A percentile compares a stretch with the other conserved stretches of the same genome.
These are phyloP conservation scores for Aspergillus spinulosporus DNA, from an alignment of 2,329 filamentous ascomycete genomes.

Conservation along the genomic window DNA sequence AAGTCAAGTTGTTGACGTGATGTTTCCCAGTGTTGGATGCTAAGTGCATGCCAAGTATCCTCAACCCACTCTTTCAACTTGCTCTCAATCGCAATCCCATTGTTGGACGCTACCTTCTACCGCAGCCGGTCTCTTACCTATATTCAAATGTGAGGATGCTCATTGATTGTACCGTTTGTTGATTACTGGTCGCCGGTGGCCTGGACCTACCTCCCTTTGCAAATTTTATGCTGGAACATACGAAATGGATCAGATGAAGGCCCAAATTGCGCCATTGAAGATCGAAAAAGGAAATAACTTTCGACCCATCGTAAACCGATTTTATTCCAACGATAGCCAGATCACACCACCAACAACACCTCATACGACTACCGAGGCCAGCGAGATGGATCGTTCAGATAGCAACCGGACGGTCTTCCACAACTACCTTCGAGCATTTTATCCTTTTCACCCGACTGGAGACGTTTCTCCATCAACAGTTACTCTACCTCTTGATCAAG, in stretches of 20 bases:
- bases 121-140: not conserved
- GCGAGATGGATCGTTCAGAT: constrained; percentile 49
- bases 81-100: constrained; percentile 5
- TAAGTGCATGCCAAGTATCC: not conserved
- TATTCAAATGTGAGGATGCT: constrained; percentile 28
- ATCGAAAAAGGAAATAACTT: constrained; percentile 38
- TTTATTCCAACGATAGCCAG: constrained; percentile 46
- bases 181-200: constrained; percentile 38
- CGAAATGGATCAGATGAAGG: constrained; percentile 38
- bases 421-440: constrained; percentile 92
- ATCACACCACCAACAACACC: constrained; percentile 79
- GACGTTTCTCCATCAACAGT: constrained; percentile 80
- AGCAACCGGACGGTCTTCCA: constrained; percentile 70
- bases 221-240: constrained; percentile 11
- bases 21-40: constrained; percentile 12
- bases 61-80: constrained; percentile 3
- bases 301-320: constrained; percentile 21
- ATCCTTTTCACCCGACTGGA: constrained; percentile 81
- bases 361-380: constrained; percentile 58
- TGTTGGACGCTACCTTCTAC: not conserved
- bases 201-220: constrained; percentile 11
- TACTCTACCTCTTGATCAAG: constrained; percentile 82
- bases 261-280: constrained; percentile 41
- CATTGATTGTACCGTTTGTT: constrained; percentile 28
- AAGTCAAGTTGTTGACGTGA: constrained; percentile 14